These are phyloP conservation scores for Climacium dendroides DNA, from an alignment of 225 moss, liverwort and hornwort genomes.

Conservation along the genomic window DNA sequence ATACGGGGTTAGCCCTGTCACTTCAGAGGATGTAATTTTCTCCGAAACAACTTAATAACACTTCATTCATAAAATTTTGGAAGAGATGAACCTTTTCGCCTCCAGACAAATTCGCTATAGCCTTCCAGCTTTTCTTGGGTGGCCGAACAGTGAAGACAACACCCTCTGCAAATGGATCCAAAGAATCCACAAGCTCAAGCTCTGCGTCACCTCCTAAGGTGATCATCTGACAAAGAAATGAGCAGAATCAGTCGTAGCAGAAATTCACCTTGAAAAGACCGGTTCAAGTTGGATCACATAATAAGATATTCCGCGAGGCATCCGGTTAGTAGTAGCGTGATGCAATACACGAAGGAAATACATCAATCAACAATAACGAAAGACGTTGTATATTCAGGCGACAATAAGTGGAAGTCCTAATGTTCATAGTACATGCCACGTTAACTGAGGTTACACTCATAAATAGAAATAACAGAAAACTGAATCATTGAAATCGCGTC, in stretches of 20 bases:
- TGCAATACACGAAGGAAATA: background rate
- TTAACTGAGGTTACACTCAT: background rate
- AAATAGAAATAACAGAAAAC: background rate
- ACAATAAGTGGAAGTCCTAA: background rate
- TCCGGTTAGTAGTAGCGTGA: background rate
- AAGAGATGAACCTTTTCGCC: conserved; percentile 70
- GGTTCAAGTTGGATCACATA: background rate
- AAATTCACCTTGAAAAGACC: background rate
- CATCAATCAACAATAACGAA: background rate
- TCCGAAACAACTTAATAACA: background rate
- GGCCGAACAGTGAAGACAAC: conserved; percentile 97
- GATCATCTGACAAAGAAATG: conserved; percentile 66
- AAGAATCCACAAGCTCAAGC: conserved; percentile 95
- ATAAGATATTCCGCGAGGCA: background rate
- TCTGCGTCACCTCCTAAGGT: conserved; percentile 97
- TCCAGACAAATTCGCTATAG: conserved; percentile 89
- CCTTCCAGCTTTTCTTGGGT: conserved; percentile 99
- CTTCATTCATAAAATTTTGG: background rate
- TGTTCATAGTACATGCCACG: background rate
- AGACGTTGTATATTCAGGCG: background rate
- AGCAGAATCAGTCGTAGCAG: background rate
- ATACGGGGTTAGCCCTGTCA: background rate
- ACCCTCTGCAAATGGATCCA: conserved; percentile 95
- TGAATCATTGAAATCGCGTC: background rate
- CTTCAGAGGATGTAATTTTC: background rate